A percentile compares a stretch with the other conserved stretches of the same genome.
Conservation (phyloP, 2,329 filamentous ascomycete species). For the Lachnellula arida region DNA sequence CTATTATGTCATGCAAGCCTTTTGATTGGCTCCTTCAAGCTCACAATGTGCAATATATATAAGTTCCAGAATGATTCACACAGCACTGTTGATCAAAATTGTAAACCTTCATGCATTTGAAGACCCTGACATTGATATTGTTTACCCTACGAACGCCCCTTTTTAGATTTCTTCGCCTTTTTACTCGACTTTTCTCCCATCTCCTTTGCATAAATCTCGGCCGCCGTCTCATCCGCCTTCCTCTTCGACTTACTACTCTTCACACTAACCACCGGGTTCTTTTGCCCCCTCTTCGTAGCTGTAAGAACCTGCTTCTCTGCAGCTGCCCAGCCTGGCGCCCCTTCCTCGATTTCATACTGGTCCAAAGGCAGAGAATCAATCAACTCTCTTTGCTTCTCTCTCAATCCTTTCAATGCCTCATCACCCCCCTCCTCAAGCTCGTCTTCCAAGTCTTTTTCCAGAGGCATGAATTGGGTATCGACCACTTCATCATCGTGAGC, state of each 20-base stretch:
- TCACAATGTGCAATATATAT: background rate
- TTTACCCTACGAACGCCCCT: constrained; percentile 11
- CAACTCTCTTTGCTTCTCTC: constrained; percentile 76
- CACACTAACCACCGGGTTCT: constrained; percentile 68
- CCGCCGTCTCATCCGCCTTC: constrained; percentile 58
- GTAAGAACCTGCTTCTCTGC: constrained; percentile 70
- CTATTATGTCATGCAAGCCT: background rate
- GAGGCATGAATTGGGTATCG: constrained; percentile 62
- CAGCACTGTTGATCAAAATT: no score
- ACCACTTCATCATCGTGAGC: constrained; percentile 66
- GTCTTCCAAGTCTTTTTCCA: constrained; percentile 69
- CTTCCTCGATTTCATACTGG: constrained; percentile 65
- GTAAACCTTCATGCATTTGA: no score
- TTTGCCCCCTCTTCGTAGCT: constrained; percentile 50
- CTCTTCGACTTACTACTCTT: constrained; percentile 74
- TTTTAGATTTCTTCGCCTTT: constrained; percentile 48
- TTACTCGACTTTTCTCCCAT: constrained; percentile 50
- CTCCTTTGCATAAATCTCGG: constrained; percentile 58
- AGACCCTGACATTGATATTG: no score
- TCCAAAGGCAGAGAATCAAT: constrained; percentile 89
- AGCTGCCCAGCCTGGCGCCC: constrained; percentile 58
- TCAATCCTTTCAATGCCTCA: constrained; percentile 65
- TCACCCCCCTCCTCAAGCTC: constrained; percentile 82
- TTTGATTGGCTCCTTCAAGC: background rate
- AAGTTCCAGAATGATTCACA: no score